phyloP scores from a whole-genome alignment of 768 basidiomycete species.

The Phylloporus sp. region DNA sequence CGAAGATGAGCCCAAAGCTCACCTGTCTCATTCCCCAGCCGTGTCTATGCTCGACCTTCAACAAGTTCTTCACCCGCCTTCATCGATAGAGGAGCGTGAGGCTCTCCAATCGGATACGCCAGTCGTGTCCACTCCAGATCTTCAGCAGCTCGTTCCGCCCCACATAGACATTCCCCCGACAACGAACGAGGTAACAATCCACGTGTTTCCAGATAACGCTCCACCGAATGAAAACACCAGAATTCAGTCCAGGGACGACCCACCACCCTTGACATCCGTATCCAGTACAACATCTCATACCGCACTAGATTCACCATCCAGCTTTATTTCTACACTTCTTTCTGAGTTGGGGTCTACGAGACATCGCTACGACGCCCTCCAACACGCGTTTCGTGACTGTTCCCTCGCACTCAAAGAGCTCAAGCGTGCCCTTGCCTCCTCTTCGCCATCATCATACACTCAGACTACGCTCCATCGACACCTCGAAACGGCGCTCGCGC shows the following conservation, averaged over 20 bases:
- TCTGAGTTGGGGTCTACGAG: slow-evolving; percentile 41
- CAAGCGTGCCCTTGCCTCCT: slow-evolving; percentile 27
- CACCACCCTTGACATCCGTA: background rate
- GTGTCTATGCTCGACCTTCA: slow-evolving; percentile 18
- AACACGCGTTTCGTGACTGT: slow-evolving; percentile 65
- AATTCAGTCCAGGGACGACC: background rate
- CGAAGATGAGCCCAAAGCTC: slow-evolving; percentile 7
- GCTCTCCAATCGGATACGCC: slow-evolving; percentile 3
- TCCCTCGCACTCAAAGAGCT: slow-evolving; percentile 62
- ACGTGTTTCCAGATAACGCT: background rate
- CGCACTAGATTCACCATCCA: background rate
- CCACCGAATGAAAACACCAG: background rate
- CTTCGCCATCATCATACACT: background rate
- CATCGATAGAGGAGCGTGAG: slow-evolving; percentile 1
- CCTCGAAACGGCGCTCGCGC: slow-evolving; percentile 50
- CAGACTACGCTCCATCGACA: slow-evolving; percentile 18
- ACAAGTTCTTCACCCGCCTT: background rate
- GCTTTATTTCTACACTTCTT: slow-evolving; percentile 37
- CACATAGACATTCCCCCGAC: background rate
- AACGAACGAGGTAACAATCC: background rate
- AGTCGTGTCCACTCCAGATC: slow-evolving; percentile 14
- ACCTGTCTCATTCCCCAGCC: slow-evolving; percentile 10
- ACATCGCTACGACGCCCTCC: slow-evolving; percentile 58
- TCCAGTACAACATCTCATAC: background rate
- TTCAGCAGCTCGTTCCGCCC: background rate